Evolutionary conservation across 495 filamentous ascomycete species (phyloP).

Genomic region (Penicillium angulare): DNA sequence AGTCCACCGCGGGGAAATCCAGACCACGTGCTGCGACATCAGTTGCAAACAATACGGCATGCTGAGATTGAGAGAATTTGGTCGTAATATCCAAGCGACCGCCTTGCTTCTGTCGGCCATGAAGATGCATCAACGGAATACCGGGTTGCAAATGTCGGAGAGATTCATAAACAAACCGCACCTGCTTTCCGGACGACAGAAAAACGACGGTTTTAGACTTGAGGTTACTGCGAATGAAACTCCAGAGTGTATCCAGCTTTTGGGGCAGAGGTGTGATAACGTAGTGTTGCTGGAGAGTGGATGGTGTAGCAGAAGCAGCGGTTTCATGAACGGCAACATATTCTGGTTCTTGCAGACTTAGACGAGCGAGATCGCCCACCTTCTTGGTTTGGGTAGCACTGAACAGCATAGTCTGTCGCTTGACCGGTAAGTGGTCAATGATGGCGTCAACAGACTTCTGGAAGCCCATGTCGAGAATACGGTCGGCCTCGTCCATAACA

Average conservation of each 20-base stretch:
- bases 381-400: constrained; percentile 95
- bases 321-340: constrained; percentile 92
- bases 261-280: constrained; percentile 77
- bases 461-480: constrained; percentile 98
- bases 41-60: constrained; percentile 88
- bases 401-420: constrained; percentile 90
- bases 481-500: constrained; percentile 93
- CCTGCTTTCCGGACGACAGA: constrained; percentile 90
- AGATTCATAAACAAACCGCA: constrained; percentile 90
- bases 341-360: constrained; percentile 87
- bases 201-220: constrained; percentile 94
- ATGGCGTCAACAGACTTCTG: constrained; percentile 89
- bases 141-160: constrained; percentile 94
- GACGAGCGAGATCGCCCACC: constrained; percentile 83
- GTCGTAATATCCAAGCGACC: constrained; percentile 82
- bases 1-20: constrained; percentile 96
- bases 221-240: constrained; percentile 84
- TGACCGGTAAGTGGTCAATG: constrained; percentile 82
- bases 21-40: constrained; percentile 92
- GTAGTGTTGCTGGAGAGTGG: constrained; percentile 86
- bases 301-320: constrained; percentile 76
- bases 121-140: constrained; percentile 90
- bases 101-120: constrained; percentile 90
- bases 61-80: constrained; percentile 73
- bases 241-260: constrained; percentile 88